Evolutionary conservation across 257 asterid genomes (phyloP).

Genomic region (Solanum bulbocastanum): DNA sequence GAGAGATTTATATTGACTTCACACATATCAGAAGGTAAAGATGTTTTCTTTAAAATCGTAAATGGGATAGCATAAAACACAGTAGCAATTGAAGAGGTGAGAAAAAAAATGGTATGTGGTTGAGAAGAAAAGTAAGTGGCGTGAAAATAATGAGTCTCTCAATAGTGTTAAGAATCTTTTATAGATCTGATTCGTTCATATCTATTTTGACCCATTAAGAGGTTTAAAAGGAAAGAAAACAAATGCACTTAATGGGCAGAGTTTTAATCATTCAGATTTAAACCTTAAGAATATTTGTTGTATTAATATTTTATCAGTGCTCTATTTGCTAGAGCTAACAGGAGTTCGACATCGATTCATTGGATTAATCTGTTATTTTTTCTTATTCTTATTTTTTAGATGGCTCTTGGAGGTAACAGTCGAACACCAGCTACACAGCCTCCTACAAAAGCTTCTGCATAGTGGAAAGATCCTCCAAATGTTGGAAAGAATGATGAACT

Average conservation of each 20-base stretch:
- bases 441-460: not conserved
- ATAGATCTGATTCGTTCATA: not conserved
- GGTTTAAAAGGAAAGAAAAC: no score
- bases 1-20: not conserved
- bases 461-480: not conserved
- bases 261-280: no score
- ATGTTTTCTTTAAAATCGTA: not conserved
- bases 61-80: not conserved
- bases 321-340: no score
- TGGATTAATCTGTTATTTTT: not conserved
- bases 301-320: not conserved
- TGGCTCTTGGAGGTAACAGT: not conserved
- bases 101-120: not conserved
- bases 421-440: not conserved
- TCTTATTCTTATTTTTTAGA: not conserved
- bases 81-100: not conserved
- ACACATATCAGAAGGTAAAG: not conserved
- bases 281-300: no score
- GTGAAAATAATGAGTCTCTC: not conserved
- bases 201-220: not conserved
- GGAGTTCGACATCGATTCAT: no score
- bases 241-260: not conserved
- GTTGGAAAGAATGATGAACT: not conserved
- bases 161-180: not conserved
- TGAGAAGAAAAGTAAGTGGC: not conserved